Base-by-base conservation (phyloP, 2,329 filamentous ascomycete genomes). In the Knufia petricola region DNA sequence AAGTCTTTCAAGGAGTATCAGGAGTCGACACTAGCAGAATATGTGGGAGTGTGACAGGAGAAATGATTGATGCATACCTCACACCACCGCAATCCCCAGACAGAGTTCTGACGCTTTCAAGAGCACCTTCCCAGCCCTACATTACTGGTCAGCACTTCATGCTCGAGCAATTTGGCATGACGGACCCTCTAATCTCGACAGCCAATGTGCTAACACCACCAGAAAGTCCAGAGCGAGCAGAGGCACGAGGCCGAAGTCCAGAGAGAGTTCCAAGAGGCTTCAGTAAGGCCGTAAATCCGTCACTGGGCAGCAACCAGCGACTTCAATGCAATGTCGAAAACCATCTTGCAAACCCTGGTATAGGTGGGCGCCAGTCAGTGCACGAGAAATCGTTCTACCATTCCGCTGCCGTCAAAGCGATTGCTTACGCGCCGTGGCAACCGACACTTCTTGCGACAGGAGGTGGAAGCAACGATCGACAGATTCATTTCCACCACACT, bases 341-440 rank as follows among this genome's bases (percentile, higher is more conserved):
- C 43, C 36, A 32, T 2, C 49, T 58, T 15, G 55, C 50, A 32
- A 52, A 52, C 41, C 53, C 55, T n/a, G 45, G 32, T 13, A 49
- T 57, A 9, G 47, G 45, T 21, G 55, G 55, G 15, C 26, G 51
- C 7, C n/a, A 36, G 13, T 50, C 52, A 4, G 68, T 73, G 24
- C 79, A 85, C 59, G 82, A 77, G 58, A 81, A 94, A 63, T 76
- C 76, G 26, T 92, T 87, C 78, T 65, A 73, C 9, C 87, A 98
- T 63, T 79, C 79, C 21, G 90, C 90, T 0, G 92, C 92, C 2
- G 85, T 96, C 56, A 98, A 98, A 66, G 92, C 92, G 26, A 92
- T 96, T 58, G 88, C 92, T 1, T 96, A 96, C 66, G 94, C 90
- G 54, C 90, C 92, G 0, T 98, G 89, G 90, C 85, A 90, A 49